A percentile compares a stretch with the other conserved stretches of the same genome.
Evolutionary conservation across 768 basidiomycete species (phyloP).

Genomic region (Calocybe gangraenosa): DNA sequence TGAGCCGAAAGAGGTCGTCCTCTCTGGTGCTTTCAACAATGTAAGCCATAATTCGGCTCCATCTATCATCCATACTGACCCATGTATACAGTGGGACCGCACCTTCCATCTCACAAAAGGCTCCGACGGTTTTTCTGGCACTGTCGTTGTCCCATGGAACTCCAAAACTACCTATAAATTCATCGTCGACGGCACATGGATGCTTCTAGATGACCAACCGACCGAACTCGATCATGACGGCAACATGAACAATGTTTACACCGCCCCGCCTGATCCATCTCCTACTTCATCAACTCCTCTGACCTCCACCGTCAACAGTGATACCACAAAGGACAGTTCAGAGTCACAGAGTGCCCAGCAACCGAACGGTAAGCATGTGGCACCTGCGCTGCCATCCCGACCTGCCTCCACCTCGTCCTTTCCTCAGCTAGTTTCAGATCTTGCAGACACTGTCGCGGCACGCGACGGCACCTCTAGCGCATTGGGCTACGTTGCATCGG

Average conservation of each 20-base stretch:
- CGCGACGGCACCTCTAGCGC: slow-evolving; percentile 35
- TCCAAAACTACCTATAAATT: slow-evolving; percentile 72
- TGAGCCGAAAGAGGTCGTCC: slow-evolving; percentile 54
- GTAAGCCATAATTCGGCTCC: slow-evolving; percentile 34
- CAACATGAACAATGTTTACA: slow-evolving; percentile 68
- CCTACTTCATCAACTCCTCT: slow-evolving; percentile 5
- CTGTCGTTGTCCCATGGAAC: slow-evolving; percentile 54
- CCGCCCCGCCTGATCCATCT: slow-evolving; percentile 36
- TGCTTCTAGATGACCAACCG: slow-evolving; percentile 46
- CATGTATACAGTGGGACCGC: slow-evolving; percentile 50
- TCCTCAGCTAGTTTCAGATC: slow-evolving; percentile 31
- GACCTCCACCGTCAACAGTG: not conserved
- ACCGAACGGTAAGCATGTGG: slow-evolving; percentile 8
- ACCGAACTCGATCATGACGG: slow-evolving; percentile 60
- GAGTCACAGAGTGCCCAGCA: not conserved
- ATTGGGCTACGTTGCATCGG: slow-evolving; percentile 34
- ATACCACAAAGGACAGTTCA: not conserved
- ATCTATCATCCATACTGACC: slow-evolving; percentile 9
- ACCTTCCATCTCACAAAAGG: slow-evolving; percentile 52
- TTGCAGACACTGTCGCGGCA: slow-evolving; percentile 32
- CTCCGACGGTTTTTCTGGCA: slow-evolving; percentile 51
- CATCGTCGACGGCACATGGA: slow-evolving; percentile 73
- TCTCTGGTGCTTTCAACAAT: slow-evolving; percentile 77
- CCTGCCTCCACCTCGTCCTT: slow-evolving; percentile 12
- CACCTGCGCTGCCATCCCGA: slow-evolving; percentile 4